Percentiles rank a stretch among this genome's conserved stretches.
These are phyloP conservation scores for Boletus pseudopeckii DNA, from an alignment of 768 basidiomycete genomes.

Conservation along the genomic window DNA sequence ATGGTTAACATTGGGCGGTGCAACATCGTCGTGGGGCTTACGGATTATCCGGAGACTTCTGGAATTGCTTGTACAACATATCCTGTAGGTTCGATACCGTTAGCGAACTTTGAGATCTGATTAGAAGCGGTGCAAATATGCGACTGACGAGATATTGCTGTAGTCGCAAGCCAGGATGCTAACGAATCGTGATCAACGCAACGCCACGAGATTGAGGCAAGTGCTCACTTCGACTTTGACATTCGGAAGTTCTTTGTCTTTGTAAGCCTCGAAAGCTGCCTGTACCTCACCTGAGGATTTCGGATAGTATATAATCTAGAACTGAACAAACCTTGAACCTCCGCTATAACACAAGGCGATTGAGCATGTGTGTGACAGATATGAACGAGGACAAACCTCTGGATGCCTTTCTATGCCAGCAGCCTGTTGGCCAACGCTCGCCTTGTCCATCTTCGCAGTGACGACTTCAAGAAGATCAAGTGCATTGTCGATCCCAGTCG, in stretches of 20 bases:
- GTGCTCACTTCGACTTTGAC: conserved; percentile 62
- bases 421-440: conserved; percentile 82
- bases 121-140: not conserved
- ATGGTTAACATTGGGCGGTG: conserved; percentile 6
- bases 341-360: conserved; percentile 46
- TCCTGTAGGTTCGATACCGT: conserved; percentile 46
- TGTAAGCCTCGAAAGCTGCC: conserved; percentile 89
- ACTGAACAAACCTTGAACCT: conserved; percentile 70
- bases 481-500: conserved; percentile 89
- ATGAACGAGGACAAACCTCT: conserved; percentile 55
- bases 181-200: conserved; percentile 10
- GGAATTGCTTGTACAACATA: conserved; percentile 88
- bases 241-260: conserved; percentile 82
- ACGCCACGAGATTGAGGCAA: not conserved
- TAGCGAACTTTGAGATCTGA: not conserved
- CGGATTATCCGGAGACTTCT: conserved; percentile 96
- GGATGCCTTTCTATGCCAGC: conserved; percentile 87
- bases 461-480: conserved; percentile 86
- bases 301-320: not conserved
- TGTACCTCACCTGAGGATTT: conserved; percentile 26
- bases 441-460: conserved; percentile 91
- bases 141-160: conserved; percentile 80
- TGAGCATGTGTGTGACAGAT: conserved; percentile 8
- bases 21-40: conserved; percentile 36
- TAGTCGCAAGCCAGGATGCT: conserved; percentile 88